Evolutionary conservation across 1,284 basidiomycete genomes (phyloP).

Genomic region (Hemileia vastatrix): DNA sequence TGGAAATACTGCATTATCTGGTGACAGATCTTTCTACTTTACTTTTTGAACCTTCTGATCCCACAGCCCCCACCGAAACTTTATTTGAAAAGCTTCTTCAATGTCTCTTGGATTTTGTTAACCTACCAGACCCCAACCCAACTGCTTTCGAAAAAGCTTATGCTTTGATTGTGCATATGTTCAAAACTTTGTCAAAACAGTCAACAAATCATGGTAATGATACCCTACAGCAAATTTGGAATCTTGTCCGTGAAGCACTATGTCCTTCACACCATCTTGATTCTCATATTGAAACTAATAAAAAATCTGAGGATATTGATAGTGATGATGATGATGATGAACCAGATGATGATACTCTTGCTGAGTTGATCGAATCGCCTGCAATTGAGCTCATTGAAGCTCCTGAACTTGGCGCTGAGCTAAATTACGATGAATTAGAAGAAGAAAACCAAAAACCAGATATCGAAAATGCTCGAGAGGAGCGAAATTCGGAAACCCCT

Average conservation of each 20-base stretch:
- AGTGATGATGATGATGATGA: neutral
- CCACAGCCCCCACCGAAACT: neutral
- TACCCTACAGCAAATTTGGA: conserved; percentile 14
- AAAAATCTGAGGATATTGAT: neutral
- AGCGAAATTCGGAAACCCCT: neutral
- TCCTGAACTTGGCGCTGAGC: no score
- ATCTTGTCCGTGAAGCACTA: conserved; percentile 14
- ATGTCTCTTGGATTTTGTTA: conserved; percentile 18
- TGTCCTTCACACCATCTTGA: conserved; percentile 5
- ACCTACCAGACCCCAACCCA: conserved; percentile 14
- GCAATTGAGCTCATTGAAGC: no score
- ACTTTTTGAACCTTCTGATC: conserved; percentile 11
- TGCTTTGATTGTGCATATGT: conserved; percentile 18
- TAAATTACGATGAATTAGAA: neutral
- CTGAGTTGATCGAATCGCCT: no score
- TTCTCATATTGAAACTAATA: neutral
- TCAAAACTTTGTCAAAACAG: conserved; percentile 22
- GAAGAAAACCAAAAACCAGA: neutral
- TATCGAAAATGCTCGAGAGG: neutral
- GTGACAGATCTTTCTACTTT: conserved; percentile 21
- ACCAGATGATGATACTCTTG: neutral
- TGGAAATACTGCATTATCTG: conserved; percentile 14
- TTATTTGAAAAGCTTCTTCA: conserved; percentile 17
- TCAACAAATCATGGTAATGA: conserved; percentile 1
- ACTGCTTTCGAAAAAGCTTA: conserved; percentile 16